Evolutionary conservation across 257 asterid genomes (phyloP), one percentile per base, ranked within the genome.

Genomic region (Handroanthus guayacan): DNA sequence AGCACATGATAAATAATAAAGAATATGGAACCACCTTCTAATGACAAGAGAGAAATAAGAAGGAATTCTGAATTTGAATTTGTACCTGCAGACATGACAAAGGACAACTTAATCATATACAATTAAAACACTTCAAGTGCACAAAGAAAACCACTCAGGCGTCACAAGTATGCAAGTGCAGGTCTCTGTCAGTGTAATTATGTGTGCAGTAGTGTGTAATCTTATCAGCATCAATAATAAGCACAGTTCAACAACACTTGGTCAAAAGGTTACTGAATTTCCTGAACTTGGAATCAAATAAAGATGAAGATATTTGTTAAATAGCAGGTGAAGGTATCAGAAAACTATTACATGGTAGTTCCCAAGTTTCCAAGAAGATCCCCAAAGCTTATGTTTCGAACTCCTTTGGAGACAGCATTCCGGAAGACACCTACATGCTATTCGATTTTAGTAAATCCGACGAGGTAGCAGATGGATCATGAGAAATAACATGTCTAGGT

Each of bases 31-130:
- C 60, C 79, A 95, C 99, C 98, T 95, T 82, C 98, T 91, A 58
- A 95, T 92, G 79, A 95, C 95, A 14, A 95, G 97, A 68, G 98
- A 95, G 80, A 95, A 95, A 81, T 95, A 95, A 37, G 97, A 84
- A 67, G 99, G 99, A 82, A 95, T 92, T 78, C 81, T 86, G 81
- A 95, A 95, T 85, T 95, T 95, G 91, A 92, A 95, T 80, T 89
- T 91, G 86, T 95, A 91, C 99, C 99, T 95, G 91, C 83, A 86
- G 75, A 75, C 52, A 77, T 55, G 17, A 67, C 18, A 75, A 62
- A 62, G 34, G 34, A 47, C 41, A 78, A 60, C 14, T 48, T 61
- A 25, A 13, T 51, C 37, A 62, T 51, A 51, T 25, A 56, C 20
- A 58, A 71, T 65, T n/a, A 45, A 38, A 48, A 63, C 52, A 79